Conservation (phyloP, 2,329 filamentous ascomycete genomes). For the Fusarium sp. region DNA sequence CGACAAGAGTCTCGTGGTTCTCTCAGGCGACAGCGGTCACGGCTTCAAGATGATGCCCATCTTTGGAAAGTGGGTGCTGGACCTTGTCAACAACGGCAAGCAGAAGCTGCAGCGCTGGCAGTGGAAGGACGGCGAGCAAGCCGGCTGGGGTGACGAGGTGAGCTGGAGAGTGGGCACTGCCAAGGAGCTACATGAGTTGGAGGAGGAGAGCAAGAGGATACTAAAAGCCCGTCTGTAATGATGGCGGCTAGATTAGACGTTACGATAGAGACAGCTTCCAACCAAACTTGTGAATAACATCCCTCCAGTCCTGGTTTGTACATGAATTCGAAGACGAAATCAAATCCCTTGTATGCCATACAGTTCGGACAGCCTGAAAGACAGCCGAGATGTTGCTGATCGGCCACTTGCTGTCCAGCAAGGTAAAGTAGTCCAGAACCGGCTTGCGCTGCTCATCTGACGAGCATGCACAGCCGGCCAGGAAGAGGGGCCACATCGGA, state of each 20-base stretch:
- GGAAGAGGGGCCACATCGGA: slow-evolving; percentile 40
- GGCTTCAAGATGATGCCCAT: slow-evolving; percentile 16
- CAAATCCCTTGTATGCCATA: slow-evolving; percentile 37
- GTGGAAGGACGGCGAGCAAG: not conserved
- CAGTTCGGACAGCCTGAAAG: slow-evolving; percentile 34
- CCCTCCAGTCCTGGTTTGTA: slow-evolving; percentile 36
- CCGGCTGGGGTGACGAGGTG: slow-evolving; percentile 13
- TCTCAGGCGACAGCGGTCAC: slow-evolving; percentile 6
- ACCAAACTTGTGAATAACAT: slow-evolving; percentile 39
- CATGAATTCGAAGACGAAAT: not conserved
- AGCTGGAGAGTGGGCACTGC: slow-evolving; percentile 16
- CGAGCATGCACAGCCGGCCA: slow-evolving; percentile 38
- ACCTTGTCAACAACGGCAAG: slow-evolving; percentile 1
- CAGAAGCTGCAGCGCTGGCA: slow-evolving; percentile 11
- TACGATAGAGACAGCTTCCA: slow-evolving; percentile 35
- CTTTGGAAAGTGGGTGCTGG: slow-evolving; percentile 6
- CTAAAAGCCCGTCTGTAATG: slow-evolving; percentile 5
- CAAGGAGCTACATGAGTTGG: slow-evolving; percentile 8
- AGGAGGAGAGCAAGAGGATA: slow-evolving; percentile 10
- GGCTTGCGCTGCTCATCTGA: slow-evolving; percentile 36
- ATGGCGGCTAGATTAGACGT: not conserved
- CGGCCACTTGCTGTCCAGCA: slow-evolving; percentile 38
- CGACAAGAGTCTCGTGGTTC: slow-evolving; percentile 5
- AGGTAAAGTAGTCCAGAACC: slow-evolving; percentile 30
- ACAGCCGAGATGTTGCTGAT: slow-evolving; percentile 39